Base-by-base conservation (phyloP, 164 flowering plant genomes). In the Aristolochia fimbriata region DNA sequence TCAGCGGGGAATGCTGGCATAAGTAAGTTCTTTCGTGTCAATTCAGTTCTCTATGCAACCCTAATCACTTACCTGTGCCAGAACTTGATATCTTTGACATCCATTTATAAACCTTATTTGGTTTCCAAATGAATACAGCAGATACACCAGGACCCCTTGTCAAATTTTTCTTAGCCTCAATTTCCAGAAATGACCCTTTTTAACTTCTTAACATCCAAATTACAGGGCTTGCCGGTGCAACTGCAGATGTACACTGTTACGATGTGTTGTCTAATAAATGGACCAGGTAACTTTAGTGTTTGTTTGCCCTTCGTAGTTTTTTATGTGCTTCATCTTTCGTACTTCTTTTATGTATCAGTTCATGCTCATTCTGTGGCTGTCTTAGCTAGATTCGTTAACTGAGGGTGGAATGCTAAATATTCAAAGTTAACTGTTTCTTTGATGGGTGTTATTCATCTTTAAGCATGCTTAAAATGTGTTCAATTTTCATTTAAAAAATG, bases 171-270 rank as follows among this genome's bases (percentile, higher is more conserved):
- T n/a, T 17, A 27, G 2, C 4, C 5, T 56, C 21, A 19, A 31
- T 45, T 58, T 58, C 45, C 43, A 11, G 7, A 21, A 31, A 13
- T 13, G 22, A 56, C 6, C 15, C 41, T 2, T 17, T 46, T 58
- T 46, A 2, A 27, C 25, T 57, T 57, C 43, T 20, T n/a, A 33
- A 33, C 59, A 19, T 37, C 63, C 69, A 53, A 63, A 67, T 67
- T 78, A 75, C 93, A 94, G 99, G 96, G 48, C 73, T 94, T 55
- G 97, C 99, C 5, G 97, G 96, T 64, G 97, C 99, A 27, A 91
- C 99, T 51, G 96, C 99, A 48, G 99, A 94, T 73, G 90, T 91
- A 33, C 99, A 94, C 63, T 91, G 91, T 69, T 94, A 91, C 72
- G 97, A 94, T 72, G 91, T 94, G 6, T 69, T 88, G 57, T 75